Evolutionary conservation across 345 rosid genomes (phyloP).

Genomic region (Theobroma cacao): DNA sequence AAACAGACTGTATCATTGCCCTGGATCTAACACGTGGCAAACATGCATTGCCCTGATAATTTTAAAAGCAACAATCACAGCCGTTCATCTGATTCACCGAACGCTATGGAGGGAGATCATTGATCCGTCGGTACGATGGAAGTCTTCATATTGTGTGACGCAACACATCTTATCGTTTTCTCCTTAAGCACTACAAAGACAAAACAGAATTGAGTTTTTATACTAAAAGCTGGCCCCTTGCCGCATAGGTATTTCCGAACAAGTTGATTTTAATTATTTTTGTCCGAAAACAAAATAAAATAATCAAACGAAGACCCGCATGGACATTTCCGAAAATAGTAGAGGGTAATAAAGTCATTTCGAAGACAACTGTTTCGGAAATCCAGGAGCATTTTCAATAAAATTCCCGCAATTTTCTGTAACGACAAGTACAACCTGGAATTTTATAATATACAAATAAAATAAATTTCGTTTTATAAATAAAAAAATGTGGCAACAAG

Average conservation of each 20-base stretch:
- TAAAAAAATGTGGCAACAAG: slow-evolving; percentile 7
- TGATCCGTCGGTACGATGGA: background rate
- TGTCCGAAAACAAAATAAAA: background rate
- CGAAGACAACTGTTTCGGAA: slow-evolving; percentile 16
- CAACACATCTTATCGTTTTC: background rate
- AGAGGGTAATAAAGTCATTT: background rate
- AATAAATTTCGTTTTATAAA: background rate
- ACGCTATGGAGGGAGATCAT: background rate
- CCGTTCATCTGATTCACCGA: background rate
- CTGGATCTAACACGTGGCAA: background rate
- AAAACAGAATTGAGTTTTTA: background rate
- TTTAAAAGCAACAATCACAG: too few relatives aligned
- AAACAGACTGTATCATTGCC: background rate
- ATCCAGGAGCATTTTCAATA: slow-evolving; percentile 31
- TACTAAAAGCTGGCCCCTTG: background rate
- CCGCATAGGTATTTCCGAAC: slow-evolving; percentile 3
- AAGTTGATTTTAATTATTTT: background rate
- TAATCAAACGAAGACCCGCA: background rate
- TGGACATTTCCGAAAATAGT: background rate
- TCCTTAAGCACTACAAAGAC: background rate
- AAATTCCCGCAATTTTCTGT: slow-evolving; percentile 24
- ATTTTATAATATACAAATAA: background rate
- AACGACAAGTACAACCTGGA: slow-evolving; percentile 31
- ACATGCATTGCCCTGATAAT: background rate
- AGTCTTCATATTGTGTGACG: background rate